Conservation (phyloP, 2,329 filamentous ascomycete genomes). For the Biscogniauxia mediterranea region DNA sequence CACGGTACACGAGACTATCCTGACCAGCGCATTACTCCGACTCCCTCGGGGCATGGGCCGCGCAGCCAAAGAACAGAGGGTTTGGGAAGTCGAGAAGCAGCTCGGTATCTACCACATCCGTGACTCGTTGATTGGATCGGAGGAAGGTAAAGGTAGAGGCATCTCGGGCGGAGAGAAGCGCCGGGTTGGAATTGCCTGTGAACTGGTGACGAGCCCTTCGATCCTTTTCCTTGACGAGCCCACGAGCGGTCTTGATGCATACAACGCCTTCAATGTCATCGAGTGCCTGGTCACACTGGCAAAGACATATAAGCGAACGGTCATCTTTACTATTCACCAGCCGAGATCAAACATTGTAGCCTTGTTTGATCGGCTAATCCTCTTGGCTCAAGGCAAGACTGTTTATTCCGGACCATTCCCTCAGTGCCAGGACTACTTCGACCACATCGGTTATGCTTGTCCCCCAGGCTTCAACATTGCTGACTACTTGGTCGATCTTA, state of each 20-base stretch:
- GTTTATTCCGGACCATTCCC: constrained; percentile 92
- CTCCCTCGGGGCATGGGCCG: constrained; percentile 90
- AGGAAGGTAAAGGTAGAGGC: constrained; percentile 89
- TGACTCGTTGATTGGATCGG: constrained; percentile 92
- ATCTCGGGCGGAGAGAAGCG: constrained; percentile 97
- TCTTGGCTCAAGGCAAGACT: constrained; percentile 82
- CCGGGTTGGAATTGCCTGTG: constrained; percentile 93
- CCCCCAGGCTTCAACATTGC: constrained; percentile 98
- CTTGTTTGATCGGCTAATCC: constrained; percentile 88
- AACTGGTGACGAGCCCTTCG: constrained; percentile 94
- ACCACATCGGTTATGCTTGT: constrained; percentile 86
- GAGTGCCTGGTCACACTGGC: constrained; percentile 93
- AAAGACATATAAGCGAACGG: constrained; percentile 94
- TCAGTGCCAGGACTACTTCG: constrained; percentile 89
- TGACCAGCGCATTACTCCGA: constrained; percentile 87
- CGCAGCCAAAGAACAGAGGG: constrained; percentile 83
- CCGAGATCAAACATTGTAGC: constrained; percentile 97
- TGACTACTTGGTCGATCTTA: constrained; percentile 94
- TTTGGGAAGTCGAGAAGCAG: constrained; percentile 91
- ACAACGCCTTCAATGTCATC: constrained; percentile 96
- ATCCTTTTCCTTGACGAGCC: constrained; percentile 97
- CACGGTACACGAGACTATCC: constrained; percentile 95
- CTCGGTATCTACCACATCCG: constrained; percentile 93
- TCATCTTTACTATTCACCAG: constrained; percentile 98
- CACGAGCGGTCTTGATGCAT: constrained; percentile 92